Conservation (phyloP, 2,329 filamentous ascomycete species). For the Penicillium expansum region DNA sequence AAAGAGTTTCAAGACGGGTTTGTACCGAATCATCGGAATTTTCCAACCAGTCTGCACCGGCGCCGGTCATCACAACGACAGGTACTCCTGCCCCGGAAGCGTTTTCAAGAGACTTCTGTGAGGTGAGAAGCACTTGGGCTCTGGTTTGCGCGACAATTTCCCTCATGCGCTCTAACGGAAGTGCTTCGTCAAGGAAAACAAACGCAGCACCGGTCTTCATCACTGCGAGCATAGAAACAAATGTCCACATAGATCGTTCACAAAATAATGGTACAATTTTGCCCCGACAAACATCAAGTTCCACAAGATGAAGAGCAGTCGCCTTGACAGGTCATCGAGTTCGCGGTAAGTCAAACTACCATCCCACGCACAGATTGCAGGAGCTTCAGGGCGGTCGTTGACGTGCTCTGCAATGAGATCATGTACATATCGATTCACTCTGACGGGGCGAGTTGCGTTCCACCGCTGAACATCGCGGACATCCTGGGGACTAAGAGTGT, state of each 20-base stretch:
- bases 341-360: not conserved
- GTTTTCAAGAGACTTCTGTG: not conserved
- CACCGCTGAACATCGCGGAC: not conserved
- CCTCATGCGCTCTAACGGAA: slow-evolving; percentile 12
- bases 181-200: not conserved
- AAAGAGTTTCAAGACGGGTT: not conserved
- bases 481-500: not conserved
- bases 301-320: not conserved
- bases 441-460: not conserved
- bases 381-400: not conserved
- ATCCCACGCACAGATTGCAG: not conserved
- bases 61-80: not conserved
- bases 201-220: slow-evolving; percentile 1
- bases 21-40: not conserved
- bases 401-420: not conserved
- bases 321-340: not conserved
- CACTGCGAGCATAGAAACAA: not conserved
- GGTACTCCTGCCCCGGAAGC: not conserved
- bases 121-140: not conserved
- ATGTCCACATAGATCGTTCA: slow-evolving; percentile 4
- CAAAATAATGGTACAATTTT: slow-evolving; percentile 1
- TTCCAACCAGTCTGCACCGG: not conserved
- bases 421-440: not conserved
- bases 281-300: not conserved
- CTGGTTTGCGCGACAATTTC: slow-evolving; percentile 5